Base-by-base conservation (phyloP, 1,284 basidiomycete species). In the Schizophyllum amplum region DNA sequence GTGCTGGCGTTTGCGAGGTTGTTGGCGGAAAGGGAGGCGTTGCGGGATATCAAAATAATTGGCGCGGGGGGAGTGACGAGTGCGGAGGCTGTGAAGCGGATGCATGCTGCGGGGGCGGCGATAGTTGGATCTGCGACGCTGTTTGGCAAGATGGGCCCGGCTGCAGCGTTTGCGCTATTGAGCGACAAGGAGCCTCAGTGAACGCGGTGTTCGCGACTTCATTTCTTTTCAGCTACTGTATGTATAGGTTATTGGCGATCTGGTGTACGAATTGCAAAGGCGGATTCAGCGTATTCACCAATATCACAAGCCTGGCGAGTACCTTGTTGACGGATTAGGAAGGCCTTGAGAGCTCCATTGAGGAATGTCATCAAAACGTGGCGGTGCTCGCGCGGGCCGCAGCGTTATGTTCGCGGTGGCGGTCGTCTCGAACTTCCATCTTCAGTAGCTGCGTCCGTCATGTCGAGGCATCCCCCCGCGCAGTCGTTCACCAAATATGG, bases 51-150 rank as follows among this genome's bases (percentile, higher is more conserved):
- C 55, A 70, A 70, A 52, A 70, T 92, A 52, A 79, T 93, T 55
- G 90, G 90, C 4, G 84, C 87, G 20, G 90, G 90, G 0, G 90
- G 90, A 4, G 87, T 91, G n/a, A 83, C 80, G 0, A 79, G 77
- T 25, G 69, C 73, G 7, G 81, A 73, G 17, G 84, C 80, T 1
- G 81, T 75, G 4, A 66, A 69, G 53, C 76, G 90, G 56, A 92
- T 92, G 87, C 70, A 72, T 20, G 72, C 73, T 46, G 89, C 83
- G 9, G 90, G 90, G 4, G 90, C 90, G 9, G 69, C 71, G 47
- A 79, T 83, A 1, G 84, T 92, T 13, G 90, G 80, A 5, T 84
- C 84, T 66, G 90, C 90, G 20, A 91, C 88, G 4, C 68, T 86
- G 24, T 73, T 92, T 47, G 90, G 89, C 1, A 75, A 75, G 56